These are phyloP conservation scores for Aspergillus brasiliensis DNA, from an alignment of 2,329 filamentous ascomycete species.

Conservation along the genomic window DNA sequence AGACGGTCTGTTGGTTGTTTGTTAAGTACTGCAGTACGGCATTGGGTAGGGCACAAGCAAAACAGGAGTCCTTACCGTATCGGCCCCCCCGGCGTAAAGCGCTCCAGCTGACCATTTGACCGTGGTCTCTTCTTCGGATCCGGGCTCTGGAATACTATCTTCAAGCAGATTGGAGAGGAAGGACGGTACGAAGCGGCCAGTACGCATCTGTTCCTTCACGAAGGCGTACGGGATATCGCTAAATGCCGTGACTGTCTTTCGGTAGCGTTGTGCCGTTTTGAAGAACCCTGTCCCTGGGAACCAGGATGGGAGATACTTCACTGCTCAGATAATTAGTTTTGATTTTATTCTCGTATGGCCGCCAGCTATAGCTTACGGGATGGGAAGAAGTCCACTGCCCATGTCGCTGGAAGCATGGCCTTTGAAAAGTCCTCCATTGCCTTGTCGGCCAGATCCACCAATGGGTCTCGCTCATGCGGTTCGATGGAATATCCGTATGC, in stretches of 20 bases:
- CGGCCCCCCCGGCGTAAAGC: constrained; percentile 47
- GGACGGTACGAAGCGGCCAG: constrained; percentile 34
- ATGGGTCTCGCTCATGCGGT: constrained; percentile 23
- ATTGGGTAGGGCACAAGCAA: neutral
- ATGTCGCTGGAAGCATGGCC: constrained; percentile 46
- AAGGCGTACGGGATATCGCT: constrained; percentile 46
- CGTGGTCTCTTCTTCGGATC: constrained; percentile 33
- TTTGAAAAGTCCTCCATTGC: constrained; percentile 45
- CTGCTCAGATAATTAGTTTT: constrained; percentile 34
- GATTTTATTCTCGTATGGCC: neutral
- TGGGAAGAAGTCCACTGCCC: constrained; percentile 50
- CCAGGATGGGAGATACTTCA: constrained; percentile 32
- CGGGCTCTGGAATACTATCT: constrained; percentile 24
- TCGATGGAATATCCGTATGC: constrained; percentile 36
- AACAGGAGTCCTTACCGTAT: constrained; percentile 33
- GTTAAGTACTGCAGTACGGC: too few species aligned
- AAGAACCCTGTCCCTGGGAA: constrained; percentile 50
- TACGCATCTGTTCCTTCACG: constrained; percentile 44
- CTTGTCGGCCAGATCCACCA: constrained; percentile 45
- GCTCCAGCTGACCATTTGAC: constrained; percentile 39
- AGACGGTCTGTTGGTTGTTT: constrained; percentile 14
- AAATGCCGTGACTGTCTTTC: constrained; percentile 28
- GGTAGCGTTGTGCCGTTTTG: constrained; percentile 39
- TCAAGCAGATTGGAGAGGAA: constrained; percentile 47
- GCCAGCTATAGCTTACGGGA: constrained; percentile 7